Conservation (phyloP, 2,329 filamentous ascomycete genomes). For the Penicillium verrucosum region DNA sequence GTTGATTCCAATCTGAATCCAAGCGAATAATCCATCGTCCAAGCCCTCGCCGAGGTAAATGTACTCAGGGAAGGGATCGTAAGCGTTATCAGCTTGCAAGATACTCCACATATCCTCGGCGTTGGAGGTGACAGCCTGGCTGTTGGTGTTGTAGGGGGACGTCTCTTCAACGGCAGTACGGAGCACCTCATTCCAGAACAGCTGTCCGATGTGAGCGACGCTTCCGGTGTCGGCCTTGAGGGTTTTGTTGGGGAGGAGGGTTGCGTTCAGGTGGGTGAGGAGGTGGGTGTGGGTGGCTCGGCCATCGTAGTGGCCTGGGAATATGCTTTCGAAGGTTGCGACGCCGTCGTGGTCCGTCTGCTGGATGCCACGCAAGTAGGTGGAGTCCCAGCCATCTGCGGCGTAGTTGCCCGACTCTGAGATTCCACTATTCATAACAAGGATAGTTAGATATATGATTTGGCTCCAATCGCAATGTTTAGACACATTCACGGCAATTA, state of each 20-base stretch:
- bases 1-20: conserved; percentile 51
- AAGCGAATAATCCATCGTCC: conserved; percentile 48
- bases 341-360: conserved; percentile 48
- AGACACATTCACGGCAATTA: background rate
- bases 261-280: conserved; percentile 42
- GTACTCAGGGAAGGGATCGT: conserved; percentile 55
- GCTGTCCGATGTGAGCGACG: conserved; percentile 50
- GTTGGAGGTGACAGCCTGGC: conserved; percentile 39
- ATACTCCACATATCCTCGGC: conserved; percentile 43
- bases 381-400: conserved; percentile 36
- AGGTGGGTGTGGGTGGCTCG: conserved; percentile 52
- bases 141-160: conserved; percentile 37
- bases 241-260: conserved; percentile 45
- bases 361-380: conserved; percentile 51
- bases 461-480: background rate
- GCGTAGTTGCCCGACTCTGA: conserved; percentile 29
- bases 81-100: conserved; percentile 42
- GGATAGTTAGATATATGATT: background rate
- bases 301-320: conserved; percentile 49
- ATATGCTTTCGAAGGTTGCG: conserved; percentile 47
- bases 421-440: conserved; percentile 21
- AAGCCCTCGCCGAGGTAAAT: conserved; percentile 51
- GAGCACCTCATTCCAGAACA: conserved; percentile 51
- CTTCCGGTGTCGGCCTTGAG: conserved; percentile 41
- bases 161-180: conserved; percentile 43